These are phyloP conservation scores for Dimargaris verticillata DNA, from an alignment of 192 early-diverging fungal species.

Conservation along the genomic window DNA sequence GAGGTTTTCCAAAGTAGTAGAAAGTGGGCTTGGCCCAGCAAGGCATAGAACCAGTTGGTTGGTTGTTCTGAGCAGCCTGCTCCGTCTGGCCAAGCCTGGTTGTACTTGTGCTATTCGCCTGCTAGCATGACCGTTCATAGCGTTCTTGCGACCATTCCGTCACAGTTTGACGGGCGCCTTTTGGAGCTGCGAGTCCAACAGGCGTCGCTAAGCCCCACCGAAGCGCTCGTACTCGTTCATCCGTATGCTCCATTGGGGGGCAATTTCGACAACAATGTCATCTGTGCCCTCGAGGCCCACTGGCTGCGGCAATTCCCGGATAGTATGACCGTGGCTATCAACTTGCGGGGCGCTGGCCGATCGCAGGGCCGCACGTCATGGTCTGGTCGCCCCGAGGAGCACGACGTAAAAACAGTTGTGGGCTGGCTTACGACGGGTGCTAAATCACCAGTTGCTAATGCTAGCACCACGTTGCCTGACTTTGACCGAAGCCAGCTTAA, in stretches of 20 bases:
- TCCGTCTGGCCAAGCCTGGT: too few relatives aligned
- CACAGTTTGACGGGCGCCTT: too few relatives aligned
- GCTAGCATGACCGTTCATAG: too few relatives aligned
- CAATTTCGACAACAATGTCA: slow-evolving; percentile 1
- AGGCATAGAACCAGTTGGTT: too few relatives aligned
- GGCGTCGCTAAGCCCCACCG: too few relatives aligned
- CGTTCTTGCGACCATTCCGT: too few relatives aligned
- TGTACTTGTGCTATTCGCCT: too few relatives aligned
- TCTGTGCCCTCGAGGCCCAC: background rate
- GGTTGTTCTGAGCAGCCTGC: too few relatives aligned
- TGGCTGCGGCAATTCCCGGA: background rate
- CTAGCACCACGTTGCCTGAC: background rate
- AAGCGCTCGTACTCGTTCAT: background rate
- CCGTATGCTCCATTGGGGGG: background rate
- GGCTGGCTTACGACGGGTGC: background rate
- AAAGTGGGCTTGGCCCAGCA: too few relatives aligned
- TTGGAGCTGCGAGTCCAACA: too few relatives aligned
- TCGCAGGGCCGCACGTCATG: background rate
- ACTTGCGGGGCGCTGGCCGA: background rate
- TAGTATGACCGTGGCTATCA: background rate
- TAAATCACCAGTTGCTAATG: background rate
- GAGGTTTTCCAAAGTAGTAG: too few relatives aligned
- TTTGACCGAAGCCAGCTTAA: background rate
- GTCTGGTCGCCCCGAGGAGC: background rate
- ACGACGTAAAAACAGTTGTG: background rate